Evolutionary conservation across 352 stramenopile genomes (phyloP).

Genomic region (Phytophthora nicotianae): DNA sequence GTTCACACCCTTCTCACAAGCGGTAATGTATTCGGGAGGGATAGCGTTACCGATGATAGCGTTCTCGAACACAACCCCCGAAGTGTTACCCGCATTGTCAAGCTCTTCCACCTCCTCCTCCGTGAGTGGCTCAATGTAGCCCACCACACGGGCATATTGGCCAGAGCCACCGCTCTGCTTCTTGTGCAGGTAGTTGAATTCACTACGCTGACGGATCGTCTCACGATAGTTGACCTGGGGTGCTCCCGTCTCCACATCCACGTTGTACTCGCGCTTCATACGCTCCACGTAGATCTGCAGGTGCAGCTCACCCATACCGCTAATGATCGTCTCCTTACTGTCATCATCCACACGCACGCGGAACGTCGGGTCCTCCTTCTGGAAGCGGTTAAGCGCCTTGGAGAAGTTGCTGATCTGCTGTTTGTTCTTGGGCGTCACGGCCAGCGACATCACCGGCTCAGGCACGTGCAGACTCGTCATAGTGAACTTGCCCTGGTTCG

Average conservation of each 20-base stretch:
- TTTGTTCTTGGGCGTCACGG: conserved; percentile 96
- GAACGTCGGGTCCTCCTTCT: conserved; percentile 99
- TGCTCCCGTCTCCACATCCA: conserved; percentile 91
- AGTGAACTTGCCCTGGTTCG: conserved; percentile 89
- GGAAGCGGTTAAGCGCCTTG: conserved; percentile 96
- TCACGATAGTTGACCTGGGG: conserved; percentile 99
- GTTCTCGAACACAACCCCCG: conserved; percentile 96
- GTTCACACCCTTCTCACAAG: conserved; percentile 97
- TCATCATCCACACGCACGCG: conserved; percentile 95
- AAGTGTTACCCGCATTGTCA: conserved; percentile 32
- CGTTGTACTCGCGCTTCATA: conserved; percentile 98
- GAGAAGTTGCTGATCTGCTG: conserved; percentile 96
- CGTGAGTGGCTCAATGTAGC: conserved; percentile 97
- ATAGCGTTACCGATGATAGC: conserved; percentile 98
- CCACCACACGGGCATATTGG: conserved; percentile 97
- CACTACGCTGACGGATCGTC: conserved; percentile 92
- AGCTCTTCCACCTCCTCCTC: conserved; percentile 74
- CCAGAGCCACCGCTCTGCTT: conserved; percentile 98
- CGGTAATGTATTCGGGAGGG: conserved; percentile 97
- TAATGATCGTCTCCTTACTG: conserved; percentile 99
- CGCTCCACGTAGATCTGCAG: conserved; percentile 99
- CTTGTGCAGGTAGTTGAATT: conserved; percentile 99
- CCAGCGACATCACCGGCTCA: conserved; percentile 98
- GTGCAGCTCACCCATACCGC: conserved; percentile 99
- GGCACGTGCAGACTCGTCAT: conserved; percentile 98